Evolutionary conservation across 805 yeast genomes (phyloP), one percentile per base, ranked within the genome.

Genomic region (Yarrowia osloensis): DNA sequence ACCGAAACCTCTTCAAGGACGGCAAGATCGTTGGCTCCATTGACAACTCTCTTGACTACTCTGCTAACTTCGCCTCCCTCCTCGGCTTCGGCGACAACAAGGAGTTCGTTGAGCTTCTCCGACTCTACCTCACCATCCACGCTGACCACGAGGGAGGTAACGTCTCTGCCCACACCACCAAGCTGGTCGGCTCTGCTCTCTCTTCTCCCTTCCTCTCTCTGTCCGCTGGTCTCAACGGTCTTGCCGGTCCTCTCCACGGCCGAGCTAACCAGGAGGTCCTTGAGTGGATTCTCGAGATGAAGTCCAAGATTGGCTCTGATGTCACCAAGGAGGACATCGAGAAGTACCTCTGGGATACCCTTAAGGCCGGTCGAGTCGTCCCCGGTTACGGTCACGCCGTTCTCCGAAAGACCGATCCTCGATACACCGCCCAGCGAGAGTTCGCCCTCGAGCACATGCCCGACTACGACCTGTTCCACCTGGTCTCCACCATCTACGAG

Each of bases 361-460:
- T 89, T 71, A 85, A 87, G 77, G 81, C 87, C 55, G 90, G 90
- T 69, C 84, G 92, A 74, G 95, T 89, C 69, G 87, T 89, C 70
- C 96, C 96, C 70, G 96, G 96, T 69, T 90, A 90, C 80, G 96
- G 96, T 57, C 96, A 89, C 77, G 95, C 95, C 67, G 95, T 89
- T 65, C 82, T 89, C 77, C 84, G 96, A 79, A 86, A 85, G 82
- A 86, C 94, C 62, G 95, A 89, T 78, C 95, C 95, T 69, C 83
- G 95, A 73, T 89, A 86, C 80, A 81, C 84, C 67, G 94, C 93
- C 68, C 87, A 87, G 81, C 81, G 88, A 74, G 84, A 84, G 73
- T 88, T 88, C 77, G 92, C 88, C 65, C 79, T 82, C 73, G 74
- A 77, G 55, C 75, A 82, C 76, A 86, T 88, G 80, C 82, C 85